phyloP scores from a whole-genome alignment of 306 rosid species.

The Quercus berberidifolia region DNA sequence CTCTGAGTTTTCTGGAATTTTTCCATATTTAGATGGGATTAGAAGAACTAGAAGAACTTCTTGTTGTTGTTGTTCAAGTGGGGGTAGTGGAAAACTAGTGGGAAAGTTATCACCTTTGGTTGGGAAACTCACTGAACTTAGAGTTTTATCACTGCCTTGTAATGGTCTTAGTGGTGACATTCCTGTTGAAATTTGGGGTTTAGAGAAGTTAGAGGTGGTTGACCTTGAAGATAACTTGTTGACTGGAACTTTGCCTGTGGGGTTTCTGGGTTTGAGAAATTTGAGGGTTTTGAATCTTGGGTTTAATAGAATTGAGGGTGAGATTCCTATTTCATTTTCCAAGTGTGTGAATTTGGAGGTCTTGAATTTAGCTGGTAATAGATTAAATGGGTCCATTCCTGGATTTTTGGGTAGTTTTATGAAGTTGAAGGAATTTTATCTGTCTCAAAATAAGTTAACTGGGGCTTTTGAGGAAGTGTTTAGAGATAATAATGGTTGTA shows the following conservation, averaged over 20 bases:
- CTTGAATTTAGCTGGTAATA: conserved; percentile 72
- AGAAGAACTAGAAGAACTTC: conserved; percentile 24
- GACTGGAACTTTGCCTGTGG: conserved; percentile 47
- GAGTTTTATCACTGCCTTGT: conserved; percentile 62
- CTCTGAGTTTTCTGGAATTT: conserved; percentile 27
- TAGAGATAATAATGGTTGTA: conserved; percentile 45
- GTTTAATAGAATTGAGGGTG: conserved; percentile 62
- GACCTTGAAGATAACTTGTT: conserved; percentile 77
- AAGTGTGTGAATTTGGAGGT: conserved; percentile 40
- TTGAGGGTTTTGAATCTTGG: conserved; percentile 70
- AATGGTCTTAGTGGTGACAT: conserved; percentile 57
- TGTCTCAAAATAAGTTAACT: conserved; percentile 53
- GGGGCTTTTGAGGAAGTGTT: conserved; percentile 60
- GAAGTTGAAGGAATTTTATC: conserved; percentile 51
- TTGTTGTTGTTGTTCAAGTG: conserved; percentile 21
- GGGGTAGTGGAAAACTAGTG: conserved; percentile 33
- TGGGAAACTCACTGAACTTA: conserved; percentile 59
- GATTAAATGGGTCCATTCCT: conserved; percentile 66
- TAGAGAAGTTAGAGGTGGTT: conserved; percentile 70
- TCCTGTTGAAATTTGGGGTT: conserved; percentile 56
- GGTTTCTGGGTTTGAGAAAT: conserved; percentile 27
- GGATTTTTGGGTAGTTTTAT: conserved; percentile 47
- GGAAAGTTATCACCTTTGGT: conserved; percentile 55
- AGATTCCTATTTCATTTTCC: conserved; percentile 48
- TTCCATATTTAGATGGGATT: conserved; percentile 68